Percentiles rank a stretch among this genome's conserved stretches.
Evolutionary conservation across 2,329 filamentous ascomycete species (phyloP).

Genomic region (Colletotrichum sp.): DNA sequence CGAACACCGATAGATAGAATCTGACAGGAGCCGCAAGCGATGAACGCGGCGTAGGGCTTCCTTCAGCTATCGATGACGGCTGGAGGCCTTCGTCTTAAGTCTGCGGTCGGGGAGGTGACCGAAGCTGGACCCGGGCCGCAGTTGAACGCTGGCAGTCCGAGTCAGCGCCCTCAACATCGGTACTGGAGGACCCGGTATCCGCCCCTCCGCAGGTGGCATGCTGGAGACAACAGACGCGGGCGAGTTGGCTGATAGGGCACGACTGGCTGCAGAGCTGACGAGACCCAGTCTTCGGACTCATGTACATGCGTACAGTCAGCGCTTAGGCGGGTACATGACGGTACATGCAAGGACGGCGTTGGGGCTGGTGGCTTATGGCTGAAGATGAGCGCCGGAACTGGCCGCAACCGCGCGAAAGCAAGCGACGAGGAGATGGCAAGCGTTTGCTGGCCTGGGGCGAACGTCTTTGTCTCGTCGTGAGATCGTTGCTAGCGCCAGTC

Average conservation of each 20-base stretch:
- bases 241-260: not conserved
- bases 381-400: not conserved
- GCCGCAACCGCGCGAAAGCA: not conserved
- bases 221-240: not conserved
- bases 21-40: not conserved
- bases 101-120: not conserved
- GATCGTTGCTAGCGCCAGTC: not conserved
- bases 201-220: not conserved
- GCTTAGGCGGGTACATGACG: not conserved
- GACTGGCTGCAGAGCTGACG: not conserved
- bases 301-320: not conserved
- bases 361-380: constrained; percentile 7
- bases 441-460: not conserved
- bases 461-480: not conserved
- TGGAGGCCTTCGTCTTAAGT: constrained; percentile 4
- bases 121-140: not conserved
- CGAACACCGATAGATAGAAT: not conserved
- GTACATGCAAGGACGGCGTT: not conserved
- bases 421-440: not conserved
- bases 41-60: not conserved
- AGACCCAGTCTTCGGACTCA: not conserved
- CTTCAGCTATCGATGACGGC: not conserved
- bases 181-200: not conserved
- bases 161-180: not conserved
- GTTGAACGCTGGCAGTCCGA: not conserved